phyloP scores from a whole-genome alignment of 2,329 filamentous ascomycete genomes.

The Phialocephala subalpina region DNA sequence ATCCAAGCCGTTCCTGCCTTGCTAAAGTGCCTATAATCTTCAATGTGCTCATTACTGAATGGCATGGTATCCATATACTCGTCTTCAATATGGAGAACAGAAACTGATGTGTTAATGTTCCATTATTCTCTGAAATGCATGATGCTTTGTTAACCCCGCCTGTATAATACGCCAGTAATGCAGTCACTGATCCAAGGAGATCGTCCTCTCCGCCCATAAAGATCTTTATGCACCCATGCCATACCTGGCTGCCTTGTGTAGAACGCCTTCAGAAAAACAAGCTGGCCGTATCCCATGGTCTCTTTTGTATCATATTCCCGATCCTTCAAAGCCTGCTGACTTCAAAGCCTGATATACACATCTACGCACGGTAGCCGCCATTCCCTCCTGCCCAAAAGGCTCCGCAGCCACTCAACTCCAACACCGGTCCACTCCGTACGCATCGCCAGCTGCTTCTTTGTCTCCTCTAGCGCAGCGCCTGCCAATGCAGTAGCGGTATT shows the following conservation, averaged over 20 bases:
- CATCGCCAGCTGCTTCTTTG: constrained; percentile 56
- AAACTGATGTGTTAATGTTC: not conserved
- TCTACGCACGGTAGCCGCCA: constrained; percentile 94
- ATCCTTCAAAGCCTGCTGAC: not conserved
- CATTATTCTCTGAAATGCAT: constrained; percentile 8
- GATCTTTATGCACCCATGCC: constrained; percentile 21
- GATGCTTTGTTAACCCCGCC: not conserved
- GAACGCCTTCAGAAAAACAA: constrained; percentile 10
- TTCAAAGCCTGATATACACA: constrained; percentile 78
- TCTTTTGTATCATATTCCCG: constrained; percentile 11
- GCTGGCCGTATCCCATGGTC: constrained; percentile 12
- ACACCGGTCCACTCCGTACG: constrained; percentile 76
- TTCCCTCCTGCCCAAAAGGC: constrained; percentile 81
- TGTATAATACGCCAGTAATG: constrained; percentile 18
- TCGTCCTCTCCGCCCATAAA: constrained; percentile 11
- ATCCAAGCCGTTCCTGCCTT: too few relatives aligned
- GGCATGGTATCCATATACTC: not conserved
- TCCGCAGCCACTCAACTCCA: constrained; percentile 86
- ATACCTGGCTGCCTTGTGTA: constrained; percentile 4
- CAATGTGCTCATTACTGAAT: too few relatives aligned
- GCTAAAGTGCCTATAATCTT: too few relatives aligned
- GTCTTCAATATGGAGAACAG: not conserved
- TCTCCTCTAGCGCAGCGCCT: constrained; percentile 70
- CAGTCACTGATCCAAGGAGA: constrained; percentile 15
- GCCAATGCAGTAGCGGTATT: constrained; percentile 74